A percentile compares a stretch with the other conserved stretches of the same genome.
These are phyloP conservation scores for Teratosphaeriaceae sp. DNA, from an alignment of 2,329 filamentous ascomycete species.

Conservation along the genomic window DNA sequence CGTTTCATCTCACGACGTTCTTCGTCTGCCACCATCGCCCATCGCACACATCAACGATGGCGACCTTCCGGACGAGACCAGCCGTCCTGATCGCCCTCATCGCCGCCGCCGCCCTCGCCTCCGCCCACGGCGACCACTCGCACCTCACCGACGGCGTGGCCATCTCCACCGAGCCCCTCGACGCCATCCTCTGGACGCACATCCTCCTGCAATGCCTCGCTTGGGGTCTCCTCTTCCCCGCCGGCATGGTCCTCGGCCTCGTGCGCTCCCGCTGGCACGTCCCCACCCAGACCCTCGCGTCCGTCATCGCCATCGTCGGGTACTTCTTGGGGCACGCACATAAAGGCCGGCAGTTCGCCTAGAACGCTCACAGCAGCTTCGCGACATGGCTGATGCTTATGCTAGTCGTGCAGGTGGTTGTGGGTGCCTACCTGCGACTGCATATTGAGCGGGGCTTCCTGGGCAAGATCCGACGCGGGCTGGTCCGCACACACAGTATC, in stretches of 20 bases:
- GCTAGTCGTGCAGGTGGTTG: conserved; percentile 65
- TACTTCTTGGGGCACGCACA: conserved; percentile 91
- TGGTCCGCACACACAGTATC: conserved; percentile 70
- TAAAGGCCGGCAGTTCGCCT: conserved; percentile 76
- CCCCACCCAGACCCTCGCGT: conserved; percentile 71
- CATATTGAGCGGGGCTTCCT: conserved; percentile 82
- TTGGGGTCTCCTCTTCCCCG: conserved; percentile 87
- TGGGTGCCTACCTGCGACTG: conserved; percentile 82
- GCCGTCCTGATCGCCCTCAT: conserved; percentile 9
- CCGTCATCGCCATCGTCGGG: conserved; percentile 68
- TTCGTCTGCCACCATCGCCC: neutral
- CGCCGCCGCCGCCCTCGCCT: conserved; percentile 11
- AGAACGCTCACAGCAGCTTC: conserved; percentile 76
- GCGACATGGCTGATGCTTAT: conserved; percentile 75
- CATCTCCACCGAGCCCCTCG: conserved; percentile 69
- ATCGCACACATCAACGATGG: conserved; percentile 10
- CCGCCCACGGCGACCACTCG: conserved; percentile 49
- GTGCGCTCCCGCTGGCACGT: conserved; percentile 91
- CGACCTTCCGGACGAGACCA: conserved; percentile 18
- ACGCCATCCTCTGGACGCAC: conserved; percentile 85
- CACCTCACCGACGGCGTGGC: conserved; percentile 62
- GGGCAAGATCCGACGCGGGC: conserved; percentile 62
- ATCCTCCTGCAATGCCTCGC: conserved; percentile 81
- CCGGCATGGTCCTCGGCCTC: conserved; percentile 93
- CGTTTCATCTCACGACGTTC: neutral